Conservation (phyloP, 2,329 filamentous ascomycete genomes). For the Neonectria hederae region DNA sequence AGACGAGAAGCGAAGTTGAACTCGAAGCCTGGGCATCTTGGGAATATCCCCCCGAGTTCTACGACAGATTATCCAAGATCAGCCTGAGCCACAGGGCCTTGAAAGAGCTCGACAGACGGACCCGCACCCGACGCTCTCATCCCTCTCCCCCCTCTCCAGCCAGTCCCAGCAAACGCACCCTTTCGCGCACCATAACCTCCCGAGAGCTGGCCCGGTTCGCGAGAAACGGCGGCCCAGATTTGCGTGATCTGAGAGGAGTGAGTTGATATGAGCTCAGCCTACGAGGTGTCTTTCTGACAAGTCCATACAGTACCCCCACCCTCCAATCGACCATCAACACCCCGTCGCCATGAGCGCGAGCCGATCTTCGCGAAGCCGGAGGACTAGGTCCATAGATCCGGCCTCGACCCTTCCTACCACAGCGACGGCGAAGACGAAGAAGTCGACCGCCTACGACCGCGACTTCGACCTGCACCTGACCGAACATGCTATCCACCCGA, state of each 20-base stretch:
- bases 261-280: not conserved
- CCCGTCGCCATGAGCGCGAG: constrained; percentile 16
- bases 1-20: not conserved
- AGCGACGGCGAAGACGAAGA: constrained; percentile 15
- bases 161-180: too few relatives aligned
- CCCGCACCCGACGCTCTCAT: too few relatives aligned
- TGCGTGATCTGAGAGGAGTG: constrained; percentile 35
- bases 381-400: constrained; percentile 20
- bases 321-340: not conserved
- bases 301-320: not conserved
- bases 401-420: not conserved
- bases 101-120: too few relatives aligned
- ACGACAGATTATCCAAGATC: too few relatives aligned
- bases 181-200: too few relatives aligned
- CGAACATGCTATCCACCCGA: constrained; percentile 45
- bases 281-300: not conserved
- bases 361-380: constrained; percentile 21
- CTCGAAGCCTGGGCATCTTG: not conserved
- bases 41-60: not conserved
- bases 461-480: constrained; percentile 50
- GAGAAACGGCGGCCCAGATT: constrained; percentile 39
- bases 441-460: constrained; percentile 42
- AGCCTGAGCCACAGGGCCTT: too few relatives aligned
- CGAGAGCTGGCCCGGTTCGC: constrained; percentile 35
- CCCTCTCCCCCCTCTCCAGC: too few relatives aligned